A percentile compares a stretch with the other conserved stretches of the same genome.
phyloP scores from a whole-genome alignment of 2,329 filamentous ascomycete genomes.

The Myriosclerotinia scirpicola region DNA sequence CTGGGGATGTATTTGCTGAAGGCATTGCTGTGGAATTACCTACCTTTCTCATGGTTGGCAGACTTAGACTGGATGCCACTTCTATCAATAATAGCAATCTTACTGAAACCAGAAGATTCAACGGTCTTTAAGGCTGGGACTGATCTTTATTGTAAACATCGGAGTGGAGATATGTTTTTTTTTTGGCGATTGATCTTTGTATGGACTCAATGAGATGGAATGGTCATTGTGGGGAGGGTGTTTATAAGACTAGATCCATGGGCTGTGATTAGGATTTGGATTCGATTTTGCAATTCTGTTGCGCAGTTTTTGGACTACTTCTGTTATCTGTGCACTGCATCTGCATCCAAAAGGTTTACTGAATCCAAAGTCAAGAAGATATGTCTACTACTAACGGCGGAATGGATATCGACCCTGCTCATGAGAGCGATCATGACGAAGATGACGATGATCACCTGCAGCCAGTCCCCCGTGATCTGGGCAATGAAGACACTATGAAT shows the following conservation, averaged over 20 bases:
- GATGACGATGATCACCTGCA: neutral
- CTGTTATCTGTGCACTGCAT: too few relatives aligned
- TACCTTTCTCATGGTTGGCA: too few relatives aligned
- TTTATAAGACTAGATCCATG: neutral
- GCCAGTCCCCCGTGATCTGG: neutral
- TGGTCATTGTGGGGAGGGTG: too few relatives aligned
- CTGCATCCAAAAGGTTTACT: neutral
- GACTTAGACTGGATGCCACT: too few relatives aligned
- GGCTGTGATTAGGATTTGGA: neutral
- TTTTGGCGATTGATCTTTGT: neutral
- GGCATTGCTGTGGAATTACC: too few relatives aligned
- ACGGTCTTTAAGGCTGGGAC: too few relatives aligned
- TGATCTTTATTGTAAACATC: too few relatives aligned
- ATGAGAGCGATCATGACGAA: neutral
- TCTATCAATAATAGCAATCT: too few relatives aligned
- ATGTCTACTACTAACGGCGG: neutral
- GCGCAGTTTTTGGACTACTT: neutral
- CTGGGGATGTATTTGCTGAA: too few relatives aligned
- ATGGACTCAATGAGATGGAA: neutral
- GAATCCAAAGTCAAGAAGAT: neutral
- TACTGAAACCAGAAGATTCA: neutral
- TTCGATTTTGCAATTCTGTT: too few relatives aligned
- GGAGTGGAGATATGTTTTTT: neutral
- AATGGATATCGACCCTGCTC: neutral
- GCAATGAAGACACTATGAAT: conserved; percentile 9